A percentile compares a stretch with the other conserved stretches of the same genome.
phyloP scores from a whole-genome alignment of 257 asterid species.

The Fraxinus americana region DNA sequence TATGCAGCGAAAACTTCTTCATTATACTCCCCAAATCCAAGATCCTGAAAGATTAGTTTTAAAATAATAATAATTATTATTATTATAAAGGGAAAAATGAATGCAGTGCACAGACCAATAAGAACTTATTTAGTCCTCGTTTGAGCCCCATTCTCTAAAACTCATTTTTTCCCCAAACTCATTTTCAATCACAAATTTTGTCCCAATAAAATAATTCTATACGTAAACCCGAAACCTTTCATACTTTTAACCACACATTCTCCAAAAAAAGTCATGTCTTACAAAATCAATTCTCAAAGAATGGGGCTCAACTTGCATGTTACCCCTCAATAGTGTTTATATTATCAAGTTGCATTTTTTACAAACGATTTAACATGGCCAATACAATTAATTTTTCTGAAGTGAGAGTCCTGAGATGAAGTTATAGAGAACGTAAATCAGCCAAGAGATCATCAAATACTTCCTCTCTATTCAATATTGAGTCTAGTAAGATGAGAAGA shows the following conservation, averaged over 20 bases:
- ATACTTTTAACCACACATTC: too few species aligned
- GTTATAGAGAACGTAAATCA: neutral
- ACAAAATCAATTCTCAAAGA: too few species aligned
- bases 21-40: slow-evolving; percentile 91
- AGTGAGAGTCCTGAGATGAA: neutral
- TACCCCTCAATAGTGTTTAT: neutral
- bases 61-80: neutral
- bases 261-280: too few species aligned
- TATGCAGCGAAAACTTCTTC: slow-evolving; percentile 94
- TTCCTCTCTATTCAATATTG: neutral
- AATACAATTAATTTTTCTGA: neutral
- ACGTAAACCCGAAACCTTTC: too few species aligned
- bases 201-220: too few species aligned
- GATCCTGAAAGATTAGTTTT: slow-evolving; percentile 57
- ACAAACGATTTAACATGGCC: neutral
- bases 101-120: neutral
- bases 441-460: neutral
- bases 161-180: too few species aligned
- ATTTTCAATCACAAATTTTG: too few species aligned
- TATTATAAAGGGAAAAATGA: neutral
- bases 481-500: neutral
- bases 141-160: too few species aligned
- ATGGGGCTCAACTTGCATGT: neutral
- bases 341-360: neutral
- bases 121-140: neutral